phyloP scores from a whole-genome alignment of 192 early-diverging fungal species.

The Umbelopsis isabellina region DNA sequence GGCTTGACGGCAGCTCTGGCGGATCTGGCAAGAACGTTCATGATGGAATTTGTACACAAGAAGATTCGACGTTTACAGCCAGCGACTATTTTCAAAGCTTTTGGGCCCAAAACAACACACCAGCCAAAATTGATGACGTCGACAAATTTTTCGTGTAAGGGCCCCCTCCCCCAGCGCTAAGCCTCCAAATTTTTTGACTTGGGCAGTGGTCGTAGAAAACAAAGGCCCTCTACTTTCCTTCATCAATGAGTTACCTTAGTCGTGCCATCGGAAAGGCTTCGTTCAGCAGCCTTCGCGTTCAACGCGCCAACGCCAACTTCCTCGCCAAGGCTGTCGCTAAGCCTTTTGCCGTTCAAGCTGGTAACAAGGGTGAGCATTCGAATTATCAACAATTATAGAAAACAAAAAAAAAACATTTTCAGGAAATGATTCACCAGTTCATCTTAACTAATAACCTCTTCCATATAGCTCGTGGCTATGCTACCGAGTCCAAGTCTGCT shows the following conservation, averaged over 20 bases:
- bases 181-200: constrained; percentile 19
- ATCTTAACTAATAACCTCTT: background rate
- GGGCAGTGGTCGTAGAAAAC: constrained; percentile 19
- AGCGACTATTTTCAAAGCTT: constrained; percentile 2
- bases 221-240: constrained; percentile 32
- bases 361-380: background rate
- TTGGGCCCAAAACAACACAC: background rate
- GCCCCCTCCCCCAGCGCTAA: constrained; percentile 18
- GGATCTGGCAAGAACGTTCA: constrained; percentile 58
- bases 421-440: background rate
- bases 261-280: constrained; percentile 36
- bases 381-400: constrained; percentile 1
- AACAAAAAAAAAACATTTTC: constrained; percentile 4
- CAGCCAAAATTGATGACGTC: constrained; percentile 2
- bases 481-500: constrained; percentile 58
- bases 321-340: constrained; percentile 30
- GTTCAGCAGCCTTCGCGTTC: constrained; percentile 30
- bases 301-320: constrained; percentile 23
- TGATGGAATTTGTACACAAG: constrained; percentile 33
- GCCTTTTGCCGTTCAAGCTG: constrained; percentile 32
- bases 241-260: constrained; percentile 29
- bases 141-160: constrained; percentile 4
- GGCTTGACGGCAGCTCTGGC: constrained; percentile 44
- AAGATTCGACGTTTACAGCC: constrained; percentile 5
- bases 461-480: constrained; percentile 55